Conservation (phyloP, 352 stramenopile genomes). For the Phytophthora sansomeana region DNA sequence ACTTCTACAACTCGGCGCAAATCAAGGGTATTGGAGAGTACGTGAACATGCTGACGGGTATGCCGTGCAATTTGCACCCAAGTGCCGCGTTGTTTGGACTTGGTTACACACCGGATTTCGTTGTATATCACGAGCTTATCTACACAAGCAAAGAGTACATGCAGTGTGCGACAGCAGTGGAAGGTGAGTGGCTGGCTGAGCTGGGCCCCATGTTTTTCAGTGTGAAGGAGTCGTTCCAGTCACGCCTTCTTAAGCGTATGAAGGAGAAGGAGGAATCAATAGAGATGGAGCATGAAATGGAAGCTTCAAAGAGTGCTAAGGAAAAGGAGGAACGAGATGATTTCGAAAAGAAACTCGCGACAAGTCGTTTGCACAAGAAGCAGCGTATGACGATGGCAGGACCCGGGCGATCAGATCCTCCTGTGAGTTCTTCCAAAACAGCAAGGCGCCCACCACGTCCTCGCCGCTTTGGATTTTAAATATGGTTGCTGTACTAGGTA, state of each 20-base stretch:
- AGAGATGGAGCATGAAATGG: conserved; percentile 90
- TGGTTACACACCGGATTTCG: conserved; percentile 99
- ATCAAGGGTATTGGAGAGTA: conserved; percentile 99
- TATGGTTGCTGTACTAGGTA: conserved; percentile 5
- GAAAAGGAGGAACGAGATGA: conserved; percentile 29
- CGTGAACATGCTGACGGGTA: conserved; percentile 99
- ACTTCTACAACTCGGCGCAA: conserved; percentile 99
- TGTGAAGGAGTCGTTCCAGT: conserved; percentile 97
- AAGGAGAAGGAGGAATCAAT: conserved; percentile 81
- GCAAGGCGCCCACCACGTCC: conserved; percentile 68
- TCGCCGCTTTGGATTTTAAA: conserved; percentile 77
- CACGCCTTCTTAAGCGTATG: conserved; percentile 88
- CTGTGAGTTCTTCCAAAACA: conserved; percentile 46
- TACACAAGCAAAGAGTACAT: conserved; percentile 99
- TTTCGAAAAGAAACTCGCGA: conserved; percentile 14
- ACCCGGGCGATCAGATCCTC: conserved; percentile 44
- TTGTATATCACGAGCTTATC: conserved; percentile 99
- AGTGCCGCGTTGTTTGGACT: conserved; percentile 97
- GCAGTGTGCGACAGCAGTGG: conserved; percentile 97
- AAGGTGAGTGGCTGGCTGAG: conserved; percentile 99
- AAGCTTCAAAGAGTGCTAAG: conserved; percentile 36
- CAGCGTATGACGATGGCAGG: conserved; percentile 71
- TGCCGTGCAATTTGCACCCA: conserved; percentile 97
- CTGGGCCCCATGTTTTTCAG: conserved; percentile 99
- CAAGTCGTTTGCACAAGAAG: conserved; percentile 56